Evolutionary conservation across 2,329 filamentous ascomycete genomes (phyloP).

Genomic region (Hypomyces perniciosus): DNA sequence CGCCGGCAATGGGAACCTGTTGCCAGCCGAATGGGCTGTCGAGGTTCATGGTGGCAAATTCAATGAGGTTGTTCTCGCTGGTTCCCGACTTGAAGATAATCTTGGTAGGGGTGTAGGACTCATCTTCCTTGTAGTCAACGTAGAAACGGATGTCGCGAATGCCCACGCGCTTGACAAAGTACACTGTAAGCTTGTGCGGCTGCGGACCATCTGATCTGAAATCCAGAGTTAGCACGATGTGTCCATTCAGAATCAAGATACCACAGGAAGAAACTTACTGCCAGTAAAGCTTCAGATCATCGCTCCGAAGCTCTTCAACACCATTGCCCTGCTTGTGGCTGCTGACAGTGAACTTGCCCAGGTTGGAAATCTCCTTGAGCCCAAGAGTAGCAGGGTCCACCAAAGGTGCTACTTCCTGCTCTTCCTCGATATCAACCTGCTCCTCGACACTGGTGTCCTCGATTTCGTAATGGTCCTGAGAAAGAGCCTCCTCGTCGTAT

Average conservation of each 20-base stretch:
- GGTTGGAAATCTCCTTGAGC: conserved; percentile 77
- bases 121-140: conserved; percentile 87
- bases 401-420: conserved; percentile 36
- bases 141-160: conserved; percentile 76
- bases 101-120: conserved; percentile 93
- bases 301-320: conserved; percentile 67
- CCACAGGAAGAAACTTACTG: conserved; percentile 49
- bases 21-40: conserved; percentile 84
- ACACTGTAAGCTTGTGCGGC: conserved; percentile 74
- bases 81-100: conserved; percentile 86
- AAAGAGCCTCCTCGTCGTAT: conserved; percentile 24
- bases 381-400: conserved; percentile 48
- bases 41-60: conserved; percentile 76
- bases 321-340: conserved; percentile 76
- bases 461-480: conserved; percentile 27
- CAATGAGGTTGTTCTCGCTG: conserved; percentile 83
- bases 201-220: conserved; percentile 73
- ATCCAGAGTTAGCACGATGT: background rate
- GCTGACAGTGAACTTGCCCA: conserved; percentile 77
- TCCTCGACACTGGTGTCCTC: conserved; percentile 25
- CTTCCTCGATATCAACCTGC: conserved; percentile 28
- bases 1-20: conserved; percentile 60
- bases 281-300: conserved; percentile 71
- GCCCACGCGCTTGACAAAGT: conserved; percentile 77
- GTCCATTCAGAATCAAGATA: background rate